phyloP scores from a whole-genome alignment of 257 asterid genomes.

The Eucommia ulmoides region DNA sequence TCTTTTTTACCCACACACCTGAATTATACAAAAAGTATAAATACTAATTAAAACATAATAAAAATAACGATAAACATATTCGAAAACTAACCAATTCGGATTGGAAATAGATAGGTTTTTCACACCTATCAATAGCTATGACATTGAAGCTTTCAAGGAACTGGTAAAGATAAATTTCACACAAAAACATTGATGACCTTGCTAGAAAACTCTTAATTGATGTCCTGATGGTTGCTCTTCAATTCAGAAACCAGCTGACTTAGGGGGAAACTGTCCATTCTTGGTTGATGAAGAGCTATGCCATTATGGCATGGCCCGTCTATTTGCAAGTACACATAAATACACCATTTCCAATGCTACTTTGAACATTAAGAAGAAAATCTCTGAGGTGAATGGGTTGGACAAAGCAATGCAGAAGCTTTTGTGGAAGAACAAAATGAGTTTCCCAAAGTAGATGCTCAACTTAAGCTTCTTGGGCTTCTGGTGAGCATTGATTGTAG shows the following conservation, averaged over 20 bases:
- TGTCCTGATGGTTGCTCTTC: conserved; percentile 11
- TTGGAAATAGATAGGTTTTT: too few species aligned
- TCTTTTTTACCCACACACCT: too few species aligned
- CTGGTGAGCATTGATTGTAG: conserved; percentile 23
- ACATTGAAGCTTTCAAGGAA: conserved; percentile 63
- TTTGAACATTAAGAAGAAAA: conserved; percentile 12
- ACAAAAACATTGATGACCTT: neutral
- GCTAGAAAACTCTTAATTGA: conserved; percentile 4
- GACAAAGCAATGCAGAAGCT: conserved; percentile 86
- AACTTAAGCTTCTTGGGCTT: conserved; percentile 71
- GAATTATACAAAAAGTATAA: too few species aligned
- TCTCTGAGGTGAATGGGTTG: conserved; percentile 47
- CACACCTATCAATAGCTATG: too few species aligned
- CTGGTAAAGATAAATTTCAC: conserved; percentile 26
- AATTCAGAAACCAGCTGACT: conserved; percentile 80
- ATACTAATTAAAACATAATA: too few species aligned
- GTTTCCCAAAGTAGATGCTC: conserved; percentile 68
- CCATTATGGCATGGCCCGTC: conserved; percentile 77
- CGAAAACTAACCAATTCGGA: too few species aligned
- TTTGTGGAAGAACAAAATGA: conserved; percentile 88
- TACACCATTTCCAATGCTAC: conserved; percentile 17
- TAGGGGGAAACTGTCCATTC: conserved; percentile 78
- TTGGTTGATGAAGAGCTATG: conserved; percentile 45
- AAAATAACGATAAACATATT: too few species aligned
- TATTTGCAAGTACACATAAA: conserved; percentile 66